A percentile compares a stretch with the other conserved stretches of the same genome.
phyloP scores from a whole-genome alignment of 2,329 filamentous ascomycete species.

The Alternaria hordeiaustralica region DNA sequence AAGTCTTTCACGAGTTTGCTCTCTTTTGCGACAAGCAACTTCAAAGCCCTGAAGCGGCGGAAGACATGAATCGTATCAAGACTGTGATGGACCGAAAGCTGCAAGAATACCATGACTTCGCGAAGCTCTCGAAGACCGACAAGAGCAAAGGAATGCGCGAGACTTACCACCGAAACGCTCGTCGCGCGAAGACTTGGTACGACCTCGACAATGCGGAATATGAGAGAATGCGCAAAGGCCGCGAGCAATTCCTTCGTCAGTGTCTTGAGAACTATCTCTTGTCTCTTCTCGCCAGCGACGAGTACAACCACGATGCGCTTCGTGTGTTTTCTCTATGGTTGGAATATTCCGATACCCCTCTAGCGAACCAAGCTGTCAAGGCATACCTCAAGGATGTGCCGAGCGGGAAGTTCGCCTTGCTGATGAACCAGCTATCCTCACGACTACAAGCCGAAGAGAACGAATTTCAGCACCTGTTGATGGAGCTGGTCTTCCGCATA shows the following conservation, averaged over 20 bases:
- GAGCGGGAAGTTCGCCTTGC: slow-evolving; percentile 86
- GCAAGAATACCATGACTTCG: slow-evolving; percentile 78
- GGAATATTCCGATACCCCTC: slow-evolving; percentile 76
- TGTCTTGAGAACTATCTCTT: slow-evolving; percentile 93
- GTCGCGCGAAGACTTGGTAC: slow-evolving; percentile 84
- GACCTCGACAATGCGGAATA: slow-evolving; percentile 90
- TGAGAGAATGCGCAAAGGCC: slow-evolving; percentile 74
- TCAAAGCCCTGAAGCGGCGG: slow-evolving; percentile 81
- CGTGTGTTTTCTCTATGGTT: slow-evolving; percentile 96
- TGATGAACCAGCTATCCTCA: slow-evolving; percentile 98
- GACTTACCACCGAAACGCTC: slow-evolving; percentile 63
- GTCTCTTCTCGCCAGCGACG: slow-evolving; percentile 82
- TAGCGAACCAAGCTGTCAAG: slow-evolving; percentile 78
- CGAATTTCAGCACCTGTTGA: slow-evolving; percentile 78
- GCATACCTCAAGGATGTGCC: slow-evolving; percentile 76
- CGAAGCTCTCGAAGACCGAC: slow-evolving; percentile 61
- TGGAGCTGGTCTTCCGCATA: slow-evolving; percentile 77
- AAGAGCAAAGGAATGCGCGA: slow-evolving; percentile 56
- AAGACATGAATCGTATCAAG: slow-evolving; percentile 82
- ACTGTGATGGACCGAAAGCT: slow-evolving; percentile 80
- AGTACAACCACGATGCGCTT: slow-evolving; percentile 86
- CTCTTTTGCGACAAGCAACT: slow-evolving; percentile 94
- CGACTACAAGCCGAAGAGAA: slow-evolving; percentile 74
- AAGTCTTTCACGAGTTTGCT: slow-evolving; percentile 94
- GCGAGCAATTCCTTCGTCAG: slow-evolving; percentile 82